phyloP scores from a whole-genome alignment of 164 flowering plant genomes.

The Nelumbo lutea region DNA sequence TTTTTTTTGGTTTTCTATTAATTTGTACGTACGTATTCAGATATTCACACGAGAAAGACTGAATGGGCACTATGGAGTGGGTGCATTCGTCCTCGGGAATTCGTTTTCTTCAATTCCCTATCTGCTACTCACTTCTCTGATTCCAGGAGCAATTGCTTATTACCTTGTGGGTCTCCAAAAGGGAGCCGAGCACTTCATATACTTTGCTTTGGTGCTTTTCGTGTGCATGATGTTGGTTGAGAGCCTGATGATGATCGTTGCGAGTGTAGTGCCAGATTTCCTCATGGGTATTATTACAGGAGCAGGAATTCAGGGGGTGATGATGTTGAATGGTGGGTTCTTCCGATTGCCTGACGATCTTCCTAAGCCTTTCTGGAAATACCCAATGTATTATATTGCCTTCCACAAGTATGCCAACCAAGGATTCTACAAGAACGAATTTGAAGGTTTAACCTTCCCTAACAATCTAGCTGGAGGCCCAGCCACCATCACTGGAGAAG shows the following conservation, averaged over 20 bases:
- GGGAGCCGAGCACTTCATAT: constrained; percentile 32
- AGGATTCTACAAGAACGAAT: constrained; percentile 50
- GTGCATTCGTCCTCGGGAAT: constrained; percentile 47
- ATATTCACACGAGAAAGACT: constrained; percentile 45
- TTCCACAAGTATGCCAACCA: constrained; percentile 45
- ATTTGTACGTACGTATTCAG: constrained; percentile 15
- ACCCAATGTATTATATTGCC: constrained; percentile 48
- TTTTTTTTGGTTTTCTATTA: too few relatives aligned
- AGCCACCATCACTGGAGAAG: constrained; percentile 22
- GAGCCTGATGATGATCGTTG: constrained; percentile 64
- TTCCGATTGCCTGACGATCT: constrained; percentile 46
- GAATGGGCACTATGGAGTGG: constrained; percentile 55
- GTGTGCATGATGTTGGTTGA: constrained; percentile 43
- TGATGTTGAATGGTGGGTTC: constrained; percentile 51
- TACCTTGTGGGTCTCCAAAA: constrained; percentile 36
- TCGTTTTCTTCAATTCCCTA: constrained; percentile 53
- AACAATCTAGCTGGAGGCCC: constrained; percentile 14
- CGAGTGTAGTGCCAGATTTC: constrained; percentile 53
- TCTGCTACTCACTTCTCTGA: constrained; percentile 35
- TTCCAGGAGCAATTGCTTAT: constrained; percentile 51
- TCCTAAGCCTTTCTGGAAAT: constrained; percentile 52
- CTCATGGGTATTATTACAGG: constrained; percentile 59
- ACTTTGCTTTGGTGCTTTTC: constrained; percentile 32
- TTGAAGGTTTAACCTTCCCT: constrained; percentile 29
- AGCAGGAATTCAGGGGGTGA: constrained; percentile 55